Conservation (phyloP, 140 eudicot genomes). For the Anethum foeniculum region DNA sequence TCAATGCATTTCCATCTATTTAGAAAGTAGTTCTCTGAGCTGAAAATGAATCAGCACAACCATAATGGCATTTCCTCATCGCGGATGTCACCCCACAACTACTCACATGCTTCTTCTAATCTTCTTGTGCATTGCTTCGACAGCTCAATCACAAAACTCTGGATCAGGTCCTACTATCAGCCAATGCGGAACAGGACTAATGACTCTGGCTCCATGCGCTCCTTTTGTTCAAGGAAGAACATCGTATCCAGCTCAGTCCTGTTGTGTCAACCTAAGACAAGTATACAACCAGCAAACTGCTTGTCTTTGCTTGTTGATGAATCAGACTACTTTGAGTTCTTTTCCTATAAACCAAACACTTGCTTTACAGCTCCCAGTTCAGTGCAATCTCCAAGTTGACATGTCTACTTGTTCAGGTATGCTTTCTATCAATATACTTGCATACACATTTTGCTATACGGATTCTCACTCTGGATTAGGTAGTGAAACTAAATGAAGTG, state of each 20-base stretch:
- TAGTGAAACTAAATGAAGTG: background rate
- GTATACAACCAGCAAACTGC: constrained; percentile 36
- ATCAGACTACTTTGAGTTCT: constrained; percentile 38
- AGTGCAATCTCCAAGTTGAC: constrained; percentile 42
- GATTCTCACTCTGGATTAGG: background rate
- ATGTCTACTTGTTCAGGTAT: constrained; percentile 43
- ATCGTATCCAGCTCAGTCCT: constrained; percentile 30
- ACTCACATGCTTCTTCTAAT: constrained; percentile 22
- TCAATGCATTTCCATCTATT: constrained; percentile 21
- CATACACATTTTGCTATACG: background rate
- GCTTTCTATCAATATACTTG: background rate
- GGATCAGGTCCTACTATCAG: constrained; percentile 28
- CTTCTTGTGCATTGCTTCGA: constrained; percentile 22
- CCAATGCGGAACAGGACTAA: constrained; percentile 44
- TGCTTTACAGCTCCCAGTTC: constrained; percentile 53
- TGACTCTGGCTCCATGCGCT: constrained; percentile 44
- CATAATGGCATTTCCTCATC: constrained; percentile 21
- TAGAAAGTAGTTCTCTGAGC: background rate
- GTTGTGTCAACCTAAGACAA: constrained; percentile 46
- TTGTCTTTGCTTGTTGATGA: constrained; percentile 56
- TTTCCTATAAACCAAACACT: constrained; percentile 53
- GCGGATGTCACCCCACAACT: constrained; percentile 1
- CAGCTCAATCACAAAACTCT: constrained; percentile 28
- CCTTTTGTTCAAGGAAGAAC: constrained; percentile 61
- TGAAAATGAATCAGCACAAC: background rate